Evolutionary conservation across 129 eudicot species (phyloP).

Genomic region (Smallanthus sonchifolius): DNA sequence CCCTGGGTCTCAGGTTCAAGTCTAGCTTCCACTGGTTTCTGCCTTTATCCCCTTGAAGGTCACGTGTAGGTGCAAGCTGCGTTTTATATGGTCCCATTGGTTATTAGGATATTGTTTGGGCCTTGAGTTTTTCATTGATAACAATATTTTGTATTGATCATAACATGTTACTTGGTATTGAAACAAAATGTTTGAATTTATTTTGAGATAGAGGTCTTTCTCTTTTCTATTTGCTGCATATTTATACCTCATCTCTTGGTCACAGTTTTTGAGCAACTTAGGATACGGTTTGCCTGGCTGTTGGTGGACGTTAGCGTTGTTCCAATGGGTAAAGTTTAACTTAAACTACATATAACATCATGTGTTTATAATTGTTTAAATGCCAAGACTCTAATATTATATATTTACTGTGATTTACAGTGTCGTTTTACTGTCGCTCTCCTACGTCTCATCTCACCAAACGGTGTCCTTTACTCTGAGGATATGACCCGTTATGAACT

Average conservation of each 20-base stretch:
- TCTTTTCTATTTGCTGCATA: not conserved
- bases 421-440: constrained; percentile 69
- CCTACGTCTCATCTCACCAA: constrained; percentile 58
- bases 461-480: constrained; percentile 64
- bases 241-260: not conserved
- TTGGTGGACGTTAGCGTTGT: constrained; percentile 83
- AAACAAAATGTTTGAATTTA: not conserved
- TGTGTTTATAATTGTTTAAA: not conserved
- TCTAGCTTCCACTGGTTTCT: not conserved
- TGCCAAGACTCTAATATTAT: not conserved
- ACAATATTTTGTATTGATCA: not conserved
- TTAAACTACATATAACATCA: not conserved
- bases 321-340: constrained; percentile 73
- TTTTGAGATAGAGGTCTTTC: not conserved
- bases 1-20: not conserved
- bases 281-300: constrained; percentile 85
- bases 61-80: not conserved
- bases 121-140: not conserved
- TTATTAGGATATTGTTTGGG: not conserved
- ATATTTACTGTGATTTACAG: constrained; percentile 36
- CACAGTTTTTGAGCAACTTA: constrained; percentile 48
- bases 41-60: not conserved
- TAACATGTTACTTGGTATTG: not conserved
- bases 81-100: not conserved
- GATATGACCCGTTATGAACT: constrained; percentile 45